Percentiles rank a stretch among this genome's conserved stretches.
Evolutionary conservation across 768 basidiomycete genomes (phyloP).

Genomic region (Termitomyces sp.): DNA sequence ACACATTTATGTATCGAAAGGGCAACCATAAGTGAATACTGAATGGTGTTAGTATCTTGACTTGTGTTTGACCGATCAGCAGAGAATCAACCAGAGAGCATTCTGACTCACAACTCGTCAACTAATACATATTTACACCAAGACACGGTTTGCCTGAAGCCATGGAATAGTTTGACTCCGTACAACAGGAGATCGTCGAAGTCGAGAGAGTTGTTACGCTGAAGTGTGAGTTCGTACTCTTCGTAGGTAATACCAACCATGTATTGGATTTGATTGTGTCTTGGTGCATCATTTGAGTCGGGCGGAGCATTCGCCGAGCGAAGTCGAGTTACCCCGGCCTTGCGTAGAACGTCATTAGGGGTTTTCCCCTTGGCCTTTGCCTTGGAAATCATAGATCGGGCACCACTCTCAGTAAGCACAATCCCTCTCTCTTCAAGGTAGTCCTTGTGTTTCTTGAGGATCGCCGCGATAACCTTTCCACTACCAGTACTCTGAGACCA

Average conservation of each 20-base stretch:
- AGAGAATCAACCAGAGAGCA: neutral
- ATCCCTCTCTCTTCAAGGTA: conserved; percentile 40
- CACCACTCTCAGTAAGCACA: conserved; percentile 45
- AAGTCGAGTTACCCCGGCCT: conserved; percentile 9
- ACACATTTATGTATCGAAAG: conserved; percentile 55
- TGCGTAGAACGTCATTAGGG: conserved; percentile 32
- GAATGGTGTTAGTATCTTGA: conserved; percentile 78
- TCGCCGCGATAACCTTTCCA: conserved; percentile 57
- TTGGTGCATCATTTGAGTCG: neutral
- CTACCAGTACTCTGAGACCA: conserved; percentile 26
- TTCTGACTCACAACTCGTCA: conserved; percentile 67
- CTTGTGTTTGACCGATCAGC: conserved; percentile 21
- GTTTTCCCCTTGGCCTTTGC: conserved; percentile 63
- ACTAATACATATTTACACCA: conserved; percentile 72
- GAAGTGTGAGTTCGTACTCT: conserved; percentile 59
- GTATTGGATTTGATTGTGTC: conserved; percentile 25
- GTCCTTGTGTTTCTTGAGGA: conserved; percentile 53
- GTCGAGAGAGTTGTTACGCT: conserved; percentile 67
- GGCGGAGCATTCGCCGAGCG: neutral
- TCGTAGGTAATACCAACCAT: conserved; percentile 51
- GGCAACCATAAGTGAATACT: conserved; percentile 73
- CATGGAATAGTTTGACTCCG: conserved; percentile 59
- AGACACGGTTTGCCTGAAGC: conserved; percentile 38
- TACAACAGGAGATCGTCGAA: conserved; percentile 82
- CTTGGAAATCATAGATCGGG: conserved; percentile 64